Evolutionary conservation across 2,329 filamentous ascomycete genomes (phyloP), one percentile per base, ranked within the genome.

Genomic region (Peltaster fructicola): DNA sequence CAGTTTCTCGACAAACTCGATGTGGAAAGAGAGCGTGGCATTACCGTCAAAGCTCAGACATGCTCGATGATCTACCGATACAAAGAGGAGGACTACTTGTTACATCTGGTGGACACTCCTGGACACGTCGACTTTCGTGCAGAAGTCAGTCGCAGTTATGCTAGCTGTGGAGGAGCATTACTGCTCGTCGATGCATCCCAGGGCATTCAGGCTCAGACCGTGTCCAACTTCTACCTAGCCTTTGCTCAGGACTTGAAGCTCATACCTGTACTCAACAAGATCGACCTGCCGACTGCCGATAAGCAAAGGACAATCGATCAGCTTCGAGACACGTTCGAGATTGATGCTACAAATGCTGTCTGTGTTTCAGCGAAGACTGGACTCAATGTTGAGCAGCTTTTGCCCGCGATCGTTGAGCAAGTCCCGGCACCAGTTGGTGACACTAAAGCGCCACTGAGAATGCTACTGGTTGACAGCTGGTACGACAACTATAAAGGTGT

Each of bases 31-130:
- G 82, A 95, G 53, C 70, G 88, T 18, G 88, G 88, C 33, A 98
- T 98, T 49, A 98, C 88, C 0, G 88, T 98, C 50, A 98, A 98
- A 59, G 88, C 88, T 27, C 88, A 98, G 59, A 95, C 88, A 29
- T 95, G 88, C 54, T 88, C 76, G 28, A 98, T 98, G 88, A 67
- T 98, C 25, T 92, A 93, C 59, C 81, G 76, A 14, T 62, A 92
- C 54, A 59, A 75, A 10, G 84, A 78, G 9, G 59, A 76, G 15
- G 88, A 98, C 51, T 95, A 95, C 48, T 64, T 98, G 29, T 62
- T 98, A 15, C 88, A 98, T 52, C 64, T 98, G 14, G 84, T 98
- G 29, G 88, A 98, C 51, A 98, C 88, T 0, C 88, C 88, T 1
- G 88, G 88, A 14, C 88, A 98, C 56, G 88, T 98, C 30, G 88